Evolutionary conservation across 2,329 filamentous ascomycete genomes (phyloP).

Genomic region (Albophoma yamanashiensis): DNA sequence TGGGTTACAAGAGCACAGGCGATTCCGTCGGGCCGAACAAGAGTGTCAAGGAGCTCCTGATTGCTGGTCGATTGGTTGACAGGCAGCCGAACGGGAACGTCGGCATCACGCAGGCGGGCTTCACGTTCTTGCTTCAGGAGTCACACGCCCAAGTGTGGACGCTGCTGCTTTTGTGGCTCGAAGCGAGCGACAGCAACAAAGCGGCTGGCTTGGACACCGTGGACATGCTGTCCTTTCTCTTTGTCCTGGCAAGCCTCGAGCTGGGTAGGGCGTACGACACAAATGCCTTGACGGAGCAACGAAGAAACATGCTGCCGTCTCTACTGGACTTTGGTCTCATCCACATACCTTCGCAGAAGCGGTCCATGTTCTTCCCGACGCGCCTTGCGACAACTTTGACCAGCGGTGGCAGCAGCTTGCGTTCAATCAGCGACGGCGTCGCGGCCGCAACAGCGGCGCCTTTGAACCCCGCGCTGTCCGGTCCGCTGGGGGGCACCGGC

Average conservation of each 20-base stretch:
- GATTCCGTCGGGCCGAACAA: slow-evolving; percentile 49
- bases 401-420: slow-evolving; percentile 64
- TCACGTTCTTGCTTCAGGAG: slow-evolving; percentile 89
- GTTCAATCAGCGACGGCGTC: slow-evolving; percentile 58
- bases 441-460: slow-evolving; percentile 49
- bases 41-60: slow-evolving; percentile 75
- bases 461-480: slow-evolving; percentile 23
- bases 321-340: slow-evolving; percentile 89
- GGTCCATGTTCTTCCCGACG: slow-evolving; percentile 72
- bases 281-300: slow-evolving; percentile 67
- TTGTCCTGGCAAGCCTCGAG: slow-evolving; percentile 87
- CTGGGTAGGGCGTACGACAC: slow-evolving; percentile 88
- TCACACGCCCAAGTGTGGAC: slow-evolving; percentile 97
- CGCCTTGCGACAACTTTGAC: slow-evolving; percentile 90
- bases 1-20: slow-evolving; percentile 40
- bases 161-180: slow-evolving; percentile 83
- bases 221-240: slow-evolving; percentile 91
- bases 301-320: slow-evolving; percentile 80
- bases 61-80: slow-evolving; percentile 73
- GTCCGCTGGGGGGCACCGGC: slow-evolving; percentile 21
- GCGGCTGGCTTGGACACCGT: slow-evolving; percentile 70
- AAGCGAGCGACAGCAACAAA: slow-evolving; percentile 54
- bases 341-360: slow-evolving; percentile 52
- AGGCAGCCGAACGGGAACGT: slow-evolving; percentile 51
- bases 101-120: slow-evolving; percentile 83